Conservation (phyloP, 371 early-diverging fungal genomes). For the Saksenaea oblongispora region DNA sequence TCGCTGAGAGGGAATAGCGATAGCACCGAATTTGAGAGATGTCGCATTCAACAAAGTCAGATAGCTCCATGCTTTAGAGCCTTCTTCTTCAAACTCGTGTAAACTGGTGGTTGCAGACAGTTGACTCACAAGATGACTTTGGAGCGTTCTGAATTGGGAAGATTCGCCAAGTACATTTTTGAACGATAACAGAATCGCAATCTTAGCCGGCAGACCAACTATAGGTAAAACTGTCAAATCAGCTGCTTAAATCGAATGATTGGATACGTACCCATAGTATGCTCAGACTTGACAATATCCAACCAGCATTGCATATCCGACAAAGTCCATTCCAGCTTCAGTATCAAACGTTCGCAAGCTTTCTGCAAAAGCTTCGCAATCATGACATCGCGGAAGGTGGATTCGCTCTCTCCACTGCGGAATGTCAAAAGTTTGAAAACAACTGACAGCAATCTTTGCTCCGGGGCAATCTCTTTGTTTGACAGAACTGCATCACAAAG, state of each 20-base stretch:
- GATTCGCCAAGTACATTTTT: conserved; percentile 23
- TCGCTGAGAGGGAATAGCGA: conserved; percentile 52
- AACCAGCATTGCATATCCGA: conserved; percentile 30
- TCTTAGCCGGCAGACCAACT: conserved; percentile 33
- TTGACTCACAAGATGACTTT: conserved; percentile 44
- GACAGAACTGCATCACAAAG: conserved; percentile 6
- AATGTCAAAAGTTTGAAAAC: background rate
- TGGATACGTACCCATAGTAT: conserved; percentile 19
- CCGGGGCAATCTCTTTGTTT: background rate
- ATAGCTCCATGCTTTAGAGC: conserved; percentile 25
- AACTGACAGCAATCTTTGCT: background rate
- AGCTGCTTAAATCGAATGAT: too few relatives aligned
- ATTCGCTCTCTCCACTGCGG: background rate
- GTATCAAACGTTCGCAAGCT: conserved; percentile 1
- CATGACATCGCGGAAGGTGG: background rate
- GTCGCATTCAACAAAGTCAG: conserved; percentile 39
- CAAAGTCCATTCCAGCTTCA: conserved; percentile 14
- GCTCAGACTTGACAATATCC: conserved; percentile 29
- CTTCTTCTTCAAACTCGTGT: conserved; percentile 23
- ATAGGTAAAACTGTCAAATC: background rate
- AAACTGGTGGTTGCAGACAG: conserved; percentile 27
- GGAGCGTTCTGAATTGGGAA: conserved; percentile 26
- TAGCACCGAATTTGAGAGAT: conserved; percentile 26
- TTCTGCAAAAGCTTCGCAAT: conserved; percentile 1
- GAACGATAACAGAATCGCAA: conserved; percentile 32